Percentiles rank a stretch among this genome's conserved stretches.
phyloP scores from a whole-genome alignment of 169 alveolate genomes.

The Plasmodium coatneyi region DNA sequence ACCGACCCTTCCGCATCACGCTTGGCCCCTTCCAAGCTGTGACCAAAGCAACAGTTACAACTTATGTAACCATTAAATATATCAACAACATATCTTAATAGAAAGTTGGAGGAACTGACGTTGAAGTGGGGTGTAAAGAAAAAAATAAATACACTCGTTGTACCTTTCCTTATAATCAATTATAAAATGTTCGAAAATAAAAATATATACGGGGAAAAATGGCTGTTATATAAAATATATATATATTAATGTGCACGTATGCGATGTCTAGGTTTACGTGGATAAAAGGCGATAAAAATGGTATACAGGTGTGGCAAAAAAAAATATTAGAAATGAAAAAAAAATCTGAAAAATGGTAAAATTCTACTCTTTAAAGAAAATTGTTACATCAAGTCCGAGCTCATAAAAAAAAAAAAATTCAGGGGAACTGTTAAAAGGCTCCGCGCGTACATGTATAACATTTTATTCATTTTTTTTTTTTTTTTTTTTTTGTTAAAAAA shows the following conservation, averaged over 20 bases:
- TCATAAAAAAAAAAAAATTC: not conserved
- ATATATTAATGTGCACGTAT: not conserved
- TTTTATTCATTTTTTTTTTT: not conserved
- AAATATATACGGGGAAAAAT: not conserved
- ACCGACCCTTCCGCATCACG: not conserved
- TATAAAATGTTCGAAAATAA: conserved; percentile 14
- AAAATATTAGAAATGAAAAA: not conserved
- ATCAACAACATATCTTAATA: conserved; percentile 25
- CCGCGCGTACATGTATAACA: not conserved
- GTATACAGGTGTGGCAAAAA: not conserved
- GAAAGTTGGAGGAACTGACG: not conserved
- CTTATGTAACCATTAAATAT: conserved; percentile 9
- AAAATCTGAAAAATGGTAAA: conserved; percentile 1
- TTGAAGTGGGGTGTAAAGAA: not conserved
- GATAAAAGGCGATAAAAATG: not conserved
- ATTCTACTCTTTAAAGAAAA: not conserved
- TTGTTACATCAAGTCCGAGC: not conserved
- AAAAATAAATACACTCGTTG: not conserved
- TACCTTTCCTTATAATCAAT: conserved; percentile 36
- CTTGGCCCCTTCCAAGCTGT: not conserved
- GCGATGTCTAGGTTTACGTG: not conserved
- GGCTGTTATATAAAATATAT: not conserved
- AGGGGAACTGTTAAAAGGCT: not conserved
- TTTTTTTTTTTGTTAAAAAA: not conserved
- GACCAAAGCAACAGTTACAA: not conserved